A percentile compares a stretch with the other conserved stretches of the same genome.
Evolutionary conservation across 306 rosid genomes (phyloP).

Genomic region (Vachellia pachyceras): DNA sequence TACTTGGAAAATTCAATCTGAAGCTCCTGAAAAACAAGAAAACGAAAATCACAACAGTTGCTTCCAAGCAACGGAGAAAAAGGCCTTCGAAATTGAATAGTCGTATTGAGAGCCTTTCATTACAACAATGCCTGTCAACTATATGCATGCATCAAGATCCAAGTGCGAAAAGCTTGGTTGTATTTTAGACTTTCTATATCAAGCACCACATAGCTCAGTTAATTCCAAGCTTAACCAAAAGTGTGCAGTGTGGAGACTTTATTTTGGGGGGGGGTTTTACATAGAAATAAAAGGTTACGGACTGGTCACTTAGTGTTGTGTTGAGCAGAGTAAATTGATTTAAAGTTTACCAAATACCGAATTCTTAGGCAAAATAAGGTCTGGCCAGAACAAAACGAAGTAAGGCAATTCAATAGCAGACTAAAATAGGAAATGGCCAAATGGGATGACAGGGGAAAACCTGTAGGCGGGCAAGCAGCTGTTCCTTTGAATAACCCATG

Average conservation of each 20-base stretch:
- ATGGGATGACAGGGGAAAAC: slow-evolving; percentile 38
- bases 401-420: not conserved
- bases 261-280: not conserved
- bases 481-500: slow-evolving; percentile 76
- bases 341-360: slow-evolving; percentile 2
- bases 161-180: no score
- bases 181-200: not conserved
- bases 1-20: slow-evolving; percentile 70
- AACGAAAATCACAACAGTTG: slow-evolving; percentile 19
- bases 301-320: not conserved
- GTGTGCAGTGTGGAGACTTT: not conserved
- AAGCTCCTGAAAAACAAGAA: slow-evolving; percentile 62
- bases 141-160: no score
- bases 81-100: not conserved
- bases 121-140: not conserved
- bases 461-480: slow-evolving; percentile 73
- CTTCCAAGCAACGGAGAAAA: not conserved
- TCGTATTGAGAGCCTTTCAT: not conserved
- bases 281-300: not conserved
- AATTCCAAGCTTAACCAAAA: not conserved
- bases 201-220: not conserved
- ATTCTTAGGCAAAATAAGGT: not conserved
- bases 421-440: not conserved
- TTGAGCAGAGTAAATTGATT: no score
- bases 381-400: slow-evolving; percentile 28